phyloP scores from a whole-genome alignment of 371 early-diverging fungal genomes.

The Mortierella sp. region DNA sequence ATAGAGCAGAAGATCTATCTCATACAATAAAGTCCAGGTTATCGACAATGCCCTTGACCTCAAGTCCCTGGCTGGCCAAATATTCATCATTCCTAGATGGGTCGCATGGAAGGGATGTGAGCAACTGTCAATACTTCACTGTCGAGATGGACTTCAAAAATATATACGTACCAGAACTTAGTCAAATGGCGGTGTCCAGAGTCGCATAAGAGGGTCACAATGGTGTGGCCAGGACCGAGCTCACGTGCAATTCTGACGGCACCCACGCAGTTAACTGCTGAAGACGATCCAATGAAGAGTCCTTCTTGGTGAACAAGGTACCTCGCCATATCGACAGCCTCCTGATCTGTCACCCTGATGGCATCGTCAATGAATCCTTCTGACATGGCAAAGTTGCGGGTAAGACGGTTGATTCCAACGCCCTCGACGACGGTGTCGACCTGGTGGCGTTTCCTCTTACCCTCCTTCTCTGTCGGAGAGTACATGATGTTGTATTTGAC shows the following conservation, averaged over 20 bases:
- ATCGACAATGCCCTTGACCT: conserved; percentile 46
- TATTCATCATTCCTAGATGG: conserved; percentile 51
- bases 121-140: neutral
- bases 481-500: conserved; percentile 93
- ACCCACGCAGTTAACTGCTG: conserved; percentile 93
- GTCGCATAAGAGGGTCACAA: conserved; percentile 89
- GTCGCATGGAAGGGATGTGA: neutral
- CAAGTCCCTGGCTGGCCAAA: conserved; percentile 36
- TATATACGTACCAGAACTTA: conserved; percentile 78
- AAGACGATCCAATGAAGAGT: conserved; percentile 92
- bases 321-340: conserved; percentile 92
- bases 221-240: conserved; percentile 81
- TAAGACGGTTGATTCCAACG: conserved; percentile 95
- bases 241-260: conserved; percentile 78
- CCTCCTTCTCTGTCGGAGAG: conserved; percentile 89
- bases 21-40: conserved; percentile 43
- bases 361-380: conserved; percentile 85
- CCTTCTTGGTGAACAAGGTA: conserved; percentile 89
- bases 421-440: conserved; percentile 98
- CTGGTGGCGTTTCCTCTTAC: conserved; percentile 91
- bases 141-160: no score
- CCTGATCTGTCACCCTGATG: conserved; percentile 87
- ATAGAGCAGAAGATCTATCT: neutral
- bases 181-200: conserved; percentile 87
- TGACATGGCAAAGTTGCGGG: conserved; percentile 81